Evolutionary conservation across 306 rosid genomes (phyloP).

Genomic region (Amphicarpaea edgeworthii): DNA sequence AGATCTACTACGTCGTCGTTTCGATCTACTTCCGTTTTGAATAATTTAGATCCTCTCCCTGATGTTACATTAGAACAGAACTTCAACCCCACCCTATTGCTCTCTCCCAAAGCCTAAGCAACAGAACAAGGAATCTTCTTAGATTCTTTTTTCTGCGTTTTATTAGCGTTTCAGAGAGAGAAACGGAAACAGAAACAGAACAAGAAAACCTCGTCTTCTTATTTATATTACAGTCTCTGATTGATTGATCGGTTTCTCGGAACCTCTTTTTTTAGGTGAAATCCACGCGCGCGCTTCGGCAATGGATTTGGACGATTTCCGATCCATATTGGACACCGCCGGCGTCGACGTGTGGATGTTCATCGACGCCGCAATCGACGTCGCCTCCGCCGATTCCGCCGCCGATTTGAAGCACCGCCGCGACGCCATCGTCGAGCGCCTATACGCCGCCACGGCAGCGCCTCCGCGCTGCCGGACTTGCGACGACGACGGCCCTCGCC

Average conservation of each 20-base stretch:
- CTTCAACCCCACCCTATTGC: not conserved
- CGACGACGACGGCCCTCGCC: constrained; percentile 37
- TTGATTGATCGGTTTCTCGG: not conserved
- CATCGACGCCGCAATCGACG: constrained; percentile 84
- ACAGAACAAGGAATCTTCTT: constrained; percentile 17
- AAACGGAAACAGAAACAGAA: not conserved
- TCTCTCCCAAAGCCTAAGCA: constrained; percentile 13
- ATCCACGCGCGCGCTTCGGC: constrained; percentile 13
- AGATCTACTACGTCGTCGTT: constrained; percentile 60
- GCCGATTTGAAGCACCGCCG: constrained; percentile 73
- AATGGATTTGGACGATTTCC: constrained; percentile 92
- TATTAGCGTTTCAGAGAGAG: constrained; percentile 13
- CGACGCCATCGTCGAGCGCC: constrained; percentile 81
- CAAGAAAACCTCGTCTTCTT: not conserved
- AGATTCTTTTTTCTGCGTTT: constrained; percentile 31
- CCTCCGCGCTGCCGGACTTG: constrained; percentile 59
- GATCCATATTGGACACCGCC: constrained; percentile 70
- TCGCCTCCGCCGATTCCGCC: constrained; percentile 73
- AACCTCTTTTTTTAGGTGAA: not conserved
- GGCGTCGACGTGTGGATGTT: constrained; percentile 90
- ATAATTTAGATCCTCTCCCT: constrained; percentile 38
- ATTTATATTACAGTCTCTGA: not conserved
- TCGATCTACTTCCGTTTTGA: constrained; percentile 29
- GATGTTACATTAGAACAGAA: constrained; percentile 22
- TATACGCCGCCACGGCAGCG: constrained; percentile 57